Base-by-base conservation (phyloP, 148 eudicot species). In the Amaranthus palmeri region DNA sequence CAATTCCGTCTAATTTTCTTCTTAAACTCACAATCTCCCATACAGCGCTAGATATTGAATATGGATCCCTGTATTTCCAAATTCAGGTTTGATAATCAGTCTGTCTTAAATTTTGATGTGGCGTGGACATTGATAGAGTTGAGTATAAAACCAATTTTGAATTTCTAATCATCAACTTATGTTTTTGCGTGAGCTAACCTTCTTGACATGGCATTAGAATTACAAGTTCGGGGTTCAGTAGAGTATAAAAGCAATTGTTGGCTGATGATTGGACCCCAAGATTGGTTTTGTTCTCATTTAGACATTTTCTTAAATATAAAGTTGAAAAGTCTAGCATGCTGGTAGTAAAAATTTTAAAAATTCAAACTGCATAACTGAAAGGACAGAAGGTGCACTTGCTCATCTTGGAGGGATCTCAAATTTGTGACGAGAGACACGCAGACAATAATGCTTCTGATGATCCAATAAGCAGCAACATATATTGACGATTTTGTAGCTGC, bases 351-450 rank as follows among this genome's bases (percentile, higher is more conserved):
- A 25, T 25, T 25, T 25, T 25, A 25, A 25, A 25, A 25, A 25
- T 25, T 25, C 2, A 25, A 67, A 71, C 44, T 62, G 56, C 14
- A n/a, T 52, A 65, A 74, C 50, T 52, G 74, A 76, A 77, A 80
- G 79, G 80, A 81, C 79, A 76, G 86, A 83, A 79, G 81, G 83
- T 84, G 93, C 93, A 91, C 91, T 85, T 84, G 87, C 87, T 80
- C 87, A 74, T 83, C 67, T 69, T 73, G 61, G 55, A 77, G 70
- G 79, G 78, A 77, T 76, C 72, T 82, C 67, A 83, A 75, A 69
- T 85, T 80, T 76, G 71, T 61, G 69, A 89, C 60, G 67, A 82
- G 80, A 40, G 84, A 80, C 72, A 80, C 68, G 84, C 90, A 85
- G 42, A 75, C 73, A 67, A 83, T 25, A 43, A 84, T 54, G 76